Conservation (phyloP, 2,329 filamentous ascomycete species). For the Helicocarpus griseus region DNA sequence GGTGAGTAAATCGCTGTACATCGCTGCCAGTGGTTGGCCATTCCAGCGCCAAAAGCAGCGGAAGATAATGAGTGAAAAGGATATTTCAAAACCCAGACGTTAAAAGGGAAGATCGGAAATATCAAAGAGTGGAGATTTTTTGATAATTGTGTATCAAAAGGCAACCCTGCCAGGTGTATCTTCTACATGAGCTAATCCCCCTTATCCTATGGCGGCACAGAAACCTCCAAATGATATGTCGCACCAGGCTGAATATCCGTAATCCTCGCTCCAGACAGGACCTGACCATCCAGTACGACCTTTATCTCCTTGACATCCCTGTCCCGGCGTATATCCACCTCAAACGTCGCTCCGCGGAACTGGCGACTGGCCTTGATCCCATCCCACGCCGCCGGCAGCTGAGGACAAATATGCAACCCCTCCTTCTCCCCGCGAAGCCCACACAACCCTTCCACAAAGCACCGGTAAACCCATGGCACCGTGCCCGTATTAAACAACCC, state of each 20-base stretch:
- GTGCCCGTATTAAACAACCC: conserved; percentile 52
- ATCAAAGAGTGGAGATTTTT: too few species aligned
- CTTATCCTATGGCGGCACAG: too few species aligned
- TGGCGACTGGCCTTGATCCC: conserved; percentile 38
- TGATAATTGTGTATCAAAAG: too few species aligned
- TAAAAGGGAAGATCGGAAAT: too few species aligned
- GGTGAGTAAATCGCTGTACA: too few species aligned
- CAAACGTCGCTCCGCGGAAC: conserved; percentile 45
- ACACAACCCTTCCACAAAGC: conserved; percentile 47
- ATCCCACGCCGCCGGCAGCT: conserved; percentile 44
- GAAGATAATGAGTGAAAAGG: too few species aligned
- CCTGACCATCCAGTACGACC: conserved; percentile 30
- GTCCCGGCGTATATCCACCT: conserved; percentile 37
- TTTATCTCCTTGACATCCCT: conserved; percentile 23
- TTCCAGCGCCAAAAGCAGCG: too few species aligned
- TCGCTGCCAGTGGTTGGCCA: too few species aligned
- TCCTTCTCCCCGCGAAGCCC: conserved; percentile 42
- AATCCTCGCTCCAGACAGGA: conserved; percentile 34
- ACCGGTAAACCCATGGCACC: conserved; percentile 48
- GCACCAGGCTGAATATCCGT: conserved; percentile 34
- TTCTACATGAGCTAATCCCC: too few species aligned
- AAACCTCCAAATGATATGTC: conserved; percentile 38
- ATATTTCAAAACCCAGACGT: too few species aligned
- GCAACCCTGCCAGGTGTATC: too few species aligned
- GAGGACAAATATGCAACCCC: conserved; percentile 40